Conservation (phyloP, 2,329 filamentous ascomycete genomes). For the Coleophoma eucalyptorum region DNA sequence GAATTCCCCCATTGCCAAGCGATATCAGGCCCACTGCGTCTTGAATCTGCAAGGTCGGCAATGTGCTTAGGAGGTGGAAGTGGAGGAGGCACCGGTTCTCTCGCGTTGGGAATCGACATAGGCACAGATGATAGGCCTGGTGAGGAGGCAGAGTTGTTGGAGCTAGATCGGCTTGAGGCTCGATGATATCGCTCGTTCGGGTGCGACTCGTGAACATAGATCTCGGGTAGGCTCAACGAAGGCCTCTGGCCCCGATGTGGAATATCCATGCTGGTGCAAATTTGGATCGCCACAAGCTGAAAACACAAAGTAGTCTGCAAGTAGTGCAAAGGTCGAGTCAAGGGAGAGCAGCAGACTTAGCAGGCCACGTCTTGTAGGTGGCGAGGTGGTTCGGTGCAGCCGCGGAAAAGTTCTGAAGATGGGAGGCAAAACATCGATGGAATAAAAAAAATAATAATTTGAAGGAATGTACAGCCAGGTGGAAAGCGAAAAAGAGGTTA, state of each 20-base stretch:
- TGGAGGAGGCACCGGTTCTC: constrained; percentile 52
- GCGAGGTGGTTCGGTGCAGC: constrained; percentile 21
- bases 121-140: constrained; percentile 41
- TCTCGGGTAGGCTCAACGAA: constrained; percentile 30
- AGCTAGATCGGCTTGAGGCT: constrained; percentile 19
- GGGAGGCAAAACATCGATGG: constrained; percentile 21
- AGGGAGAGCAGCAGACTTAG: constrained; percentile 3
- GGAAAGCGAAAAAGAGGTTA: not conserved
- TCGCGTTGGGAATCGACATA: constrained; percentile 60
- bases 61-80: constrained; percentile 60
- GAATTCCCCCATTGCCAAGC: constrained; percentile 62
- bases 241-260: constrained; percentile 25
- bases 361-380: constrained; percentile 16
- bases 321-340: constrained; percentile 4
- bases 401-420: constrained; percentile 12
- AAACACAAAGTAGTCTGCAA: constrained; percentile 11
- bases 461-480: constrained; percentile 1
- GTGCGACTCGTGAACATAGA: constrained; percentile 36
- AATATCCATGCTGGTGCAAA: constrained; percentile 35
- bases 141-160: constrained; percentile 27
- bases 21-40: constrained; percentile 58
- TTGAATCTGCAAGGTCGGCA: constrained; percentile 42
- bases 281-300: constrained; percentile 21
- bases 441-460: constrained; percentile 16
- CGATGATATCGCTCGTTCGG: constrained; percentile 23